Evolutionary conservation across 1,284 basidiomycete species (phyloP), one percentile per base, ranked within the genome.

Genomic region (Chondrostereum purpureum): DNA sequence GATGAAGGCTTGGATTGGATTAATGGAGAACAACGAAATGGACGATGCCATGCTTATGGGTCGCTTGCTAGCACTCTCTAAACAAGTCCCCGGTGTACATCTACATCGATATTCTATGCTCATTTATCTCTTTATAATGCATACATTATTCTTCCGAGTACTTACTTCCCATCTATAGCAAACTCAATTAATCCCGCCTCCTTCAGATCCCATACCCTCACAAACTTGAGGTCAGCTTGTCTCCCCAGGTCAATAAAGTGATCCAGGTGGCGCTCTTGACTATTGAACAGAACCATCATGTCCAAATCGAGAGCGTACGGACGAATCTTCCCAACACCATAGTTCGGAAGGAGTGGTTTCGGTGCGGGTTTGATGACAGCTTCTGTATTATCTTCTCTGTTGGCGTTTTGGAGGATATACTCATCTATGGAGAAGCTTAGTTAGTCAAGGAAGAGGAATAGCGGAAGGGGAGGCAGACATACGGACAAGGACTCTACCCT

Each of bases 401-500:
- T 22, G n/a, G 44, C 48, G n/a, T 46, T 20, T 2, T 44, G 49
- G 18, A 50, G 45, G 11, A 50, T 43, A 16, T 46, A 47, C 18
- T 50, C 49, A 20, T 50, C 45, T 50, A 13, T 14, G 5, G 37
- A 6, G n/a, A 13, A 13, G 4, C 3, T 13, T n/a, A 13, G 22
- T 33, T 13, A 5, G n/a, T 1, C 14, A 23, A 13, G 14, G 31
- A 39, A 14, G 10, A 21, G 17, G 22, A 4, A n/a, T n/a, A n/a
- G n/a, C n/a, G n/a, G 24, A 8, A 2, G 17, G 23, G 23, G 3
- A 18, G 53, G 27, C 8, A 10, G 10, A n/a, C 55, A 46, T 34
- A 65, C 64, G 64, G 24, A 67, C 54, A 11, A 67, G 53, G 3
- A 67, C 39, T 1, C 60, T 54, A 43, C 63, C 63, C 20, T 54